A percentile compares a stretch with the other conserved stretches of the same genome.
These are phyloP conservation scores for Neofusicoccum sp. DNA, from an alignment of 2,329 filamentous ascomycete species.

Conservation along the genomic window DNA sequence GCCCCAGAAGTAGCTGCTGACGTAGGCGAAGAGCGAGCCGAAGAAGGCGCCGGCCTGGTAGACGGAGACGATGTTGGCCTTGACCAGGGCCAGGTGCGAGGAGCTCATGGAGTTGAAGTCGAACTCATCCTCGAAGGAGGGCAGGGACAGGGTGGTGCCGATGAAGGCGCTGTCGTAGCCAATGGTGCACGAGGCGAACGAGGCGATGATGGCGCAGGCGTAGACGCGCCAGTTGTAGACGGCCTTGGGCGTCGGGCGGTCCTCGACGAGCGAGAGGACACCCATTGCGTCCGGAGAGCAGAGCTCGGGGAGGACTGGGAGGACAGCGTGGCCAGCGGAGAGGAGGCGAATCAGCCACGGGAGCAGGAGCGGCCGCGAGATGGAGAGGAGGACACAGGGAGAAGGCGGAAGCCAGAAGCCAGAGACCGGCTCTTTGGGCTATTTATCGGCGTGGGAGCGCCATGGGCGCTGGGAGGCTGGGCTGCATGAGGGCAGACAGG, in stretches of 20 bases:
- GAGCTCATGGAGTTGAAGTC: constrained; percentile 53
- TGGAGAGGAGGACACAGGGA: background rate
- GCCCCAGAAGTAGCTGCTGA: constrained; percentile 64
- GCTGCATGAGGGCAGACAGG: constrained; percentile 1
- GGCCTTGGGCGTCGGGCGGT: constrained; percentile 53
- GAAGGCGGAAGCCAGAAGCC: background rate
- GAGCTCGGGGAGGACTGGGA: background rate
- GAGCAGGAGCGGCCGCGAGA: background rate
- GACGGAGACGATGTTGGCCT: constrained; percentile 74
- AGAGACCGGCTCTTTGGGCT: background rate
- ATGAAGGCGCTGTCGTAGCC: constrained; percentile 74
- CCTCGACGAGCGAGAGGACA: constrained; percentile 35
- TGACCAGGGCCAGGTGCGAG: constrained; percentile 57
- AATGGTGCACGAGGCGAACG: constrained; percentile 59
- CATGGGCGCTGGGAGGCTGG: background rate
- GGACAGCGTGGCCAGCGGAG: background rate
- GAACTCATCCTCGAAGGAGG: constrained; percentile 70
- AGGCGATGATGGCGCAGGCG: constrained; percentile 53
- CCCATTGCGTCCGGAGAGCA: constrained; percentile 28
- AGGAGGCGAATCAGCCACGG: background rate
- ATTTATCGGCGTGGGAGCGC: constrained; percentile 1
- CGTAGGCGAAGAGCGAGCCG: constrained; percentile 69
- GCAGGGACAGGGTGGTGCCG: constrained; percentile 68
- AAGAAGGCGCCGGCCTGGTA: constrained; percentile 86
- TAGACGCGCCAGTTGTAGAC: constrained; percentile 63